phyloP scores from a whole-genome alignment of 2,329 filamentous ascomycete species.

The Aschersonia sp. region DNA sequence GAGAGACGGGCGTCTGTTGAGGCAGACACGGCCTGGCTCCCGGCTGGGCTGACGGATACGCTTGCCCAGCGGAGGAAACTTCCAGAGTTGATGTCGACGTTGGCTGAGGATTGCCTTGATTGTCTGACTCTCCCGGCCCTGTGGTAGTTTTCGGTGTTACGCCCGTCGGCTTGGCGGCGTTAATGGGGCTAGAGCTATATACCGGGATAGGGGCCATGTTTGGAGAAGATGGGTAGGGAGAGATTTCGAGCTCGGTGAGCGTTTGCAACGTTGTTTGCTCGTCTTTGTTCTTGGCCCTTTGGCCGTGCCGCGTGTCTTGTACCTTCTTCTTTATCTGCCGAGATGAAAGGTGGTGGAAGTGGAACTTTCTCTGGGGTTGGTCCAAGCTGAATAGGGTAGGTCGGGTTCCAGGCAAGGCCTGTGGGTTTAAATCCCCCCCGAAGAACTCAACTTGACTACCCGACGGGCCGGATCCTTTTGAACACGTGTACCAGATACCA shows the following conservation, averaged over 20 bases:
- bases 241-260: background rate
- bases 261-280: background rate
- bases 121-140: background rate
- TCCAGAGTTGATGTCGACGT: background rate
- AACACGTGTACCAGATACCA: no score
- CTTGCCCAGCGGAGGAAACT: constrained; percentile 5
- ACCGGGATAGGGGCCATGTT: constrained; percentile 48
- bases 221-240: background rate
- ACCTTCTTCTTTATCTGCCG: background rate
- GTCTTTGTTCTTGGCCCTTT: background rate
- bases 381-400: background rate
- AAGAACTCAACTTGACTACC: no score
- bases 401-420: background rate
- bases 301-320: no score
- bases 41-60: constrained; percentile 29
- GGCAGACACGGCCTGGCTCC: constrained; percentile 30
- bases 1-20: constrained; percentile 23
- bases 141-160: constrained; percentile 28
- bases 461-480: no score
- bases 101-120: constrained; percentile 1
- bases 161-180: constrained; percentile 35
- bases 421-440: no score
- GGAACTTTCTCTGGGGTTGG: background rate
- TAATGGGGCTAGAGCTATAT: constrained; percentile 44
- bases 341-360: no score